A percentile compares a stretch with the other conserved stretches of the same genome.
phyloP scores from a whole-genome alignment of 1,139 yeast species.

The Suhomyces panamericanus region DNA sequence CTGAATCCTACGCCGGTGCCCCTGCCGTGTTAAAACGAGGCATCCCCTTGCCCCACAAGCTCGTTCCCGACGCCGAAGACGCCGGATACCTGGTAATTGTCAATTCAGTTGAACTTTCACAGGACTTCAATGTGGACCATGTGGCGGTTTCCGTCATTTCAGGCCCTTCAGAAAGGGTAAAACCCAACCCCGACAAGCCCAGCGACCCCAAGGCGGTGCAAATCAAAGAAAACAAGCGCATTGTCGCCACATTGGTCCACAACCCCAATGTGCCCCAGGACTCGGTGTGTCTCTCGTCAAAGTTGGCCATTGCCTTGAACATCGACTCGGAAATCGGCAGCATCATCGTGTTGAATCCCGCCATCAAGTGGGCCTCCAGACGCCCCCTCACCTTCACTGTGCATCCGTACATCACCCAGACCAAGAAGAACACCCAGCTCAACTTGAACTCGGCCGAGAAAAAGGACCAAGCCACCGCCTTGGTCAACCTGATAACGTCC shows the following conservation, averaged over 20 bases:
- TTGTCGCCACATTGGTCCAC: constrained; percentile 57
- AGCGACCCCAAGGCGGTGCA: constrained; percentile 11
- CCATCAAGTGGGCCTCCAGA: constrained; percentile 40
- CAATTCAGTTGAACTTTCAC: constrained; percentile 37
- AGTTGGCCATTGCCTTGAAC: constrained; percentile 60
- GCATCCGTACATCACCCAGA: constrained; percentile 57
- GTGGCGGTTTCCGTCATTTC: constrained; percentile 61
- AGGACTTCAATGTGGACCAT: constrained; percentile 39
- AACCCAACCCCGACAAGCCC: constrained; percentile 18
- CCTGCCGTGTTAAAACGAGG: constrained; percentile 55
- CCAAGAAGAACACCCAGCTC: constrained; percentile 32
- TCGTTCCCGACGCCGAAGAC: constrained; percentile 21
- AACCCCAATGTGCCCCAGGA: constrained; percentile 38
- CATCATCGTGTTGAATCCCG: constrained; percentile 54
- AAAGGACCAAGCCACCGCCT: constrained; percentile 28
- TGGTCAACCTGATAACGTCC: constrained; percentile 20
- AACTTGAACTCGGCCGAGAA: constrained; percentile 30
- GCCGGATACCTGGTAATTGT: constrained; percentile 42
- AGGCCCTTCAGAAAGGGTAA: constrained; percentile 45
- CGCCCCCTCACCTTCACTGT: constrained; percentile 46
- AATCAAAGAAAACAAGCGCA: constrained; percentile 40
- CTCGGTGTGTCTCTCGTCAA: constrained; percentile 56
- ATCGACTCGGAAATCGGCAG: constrained; percentile 54
- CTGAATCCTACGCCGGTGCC: constrained; percentile 30
- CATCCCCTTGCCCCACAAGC: constrained; percentile 53